A percentile compares a stretch with the other conserved stretches of the same genome.
phyloP scores from a whole-genome alignment of 116 monocot genomes.

The Dioscorea cayenensis region DNA sequence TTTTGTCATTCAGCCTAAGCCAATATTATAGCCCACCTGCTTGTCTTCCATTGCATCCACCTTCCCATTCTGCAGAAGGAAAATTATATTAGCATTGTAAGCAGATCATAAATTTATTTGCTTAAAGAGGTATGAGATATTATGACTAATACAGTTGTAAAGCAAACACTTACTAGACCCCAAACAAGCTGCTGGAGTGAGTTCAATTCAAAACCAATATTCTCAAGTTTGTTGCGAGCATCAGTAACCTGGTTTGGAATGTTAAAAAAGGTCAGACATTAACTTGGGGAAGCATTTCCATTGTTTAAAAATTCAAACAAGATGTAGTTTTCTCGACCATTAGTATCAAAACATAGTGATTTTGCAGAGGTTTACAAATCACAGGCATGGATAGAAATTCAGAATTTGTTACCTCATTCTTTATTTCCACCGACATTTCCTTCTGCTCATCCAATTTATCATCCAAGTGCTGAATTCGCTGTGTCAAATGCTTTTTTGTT shows the following conservation, averaged over 20 bases:
- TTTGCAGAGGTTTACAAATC: not conserved
- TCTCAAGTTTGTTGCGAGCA: conserved; percentile 61
- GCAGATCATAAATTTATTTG: not conserved
- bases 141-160: not conserved
- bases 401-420: conserved; percentile 36
- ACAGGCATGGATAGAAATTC: not conserved
- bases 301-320: not conserved
- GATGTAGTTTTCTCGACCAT: not conserved
- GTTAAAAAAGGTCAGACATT: not conserved
- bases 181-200: conserved; percentile 56
- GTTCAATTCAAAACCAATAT: conserved; percentile 58
- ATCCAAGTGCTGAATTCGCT: conserved; percentile 60
- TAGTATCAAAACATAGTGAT: not conserved
- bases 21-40: conserved; percentile 42
- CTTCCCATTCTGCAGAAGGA: conserved; percentile 53
- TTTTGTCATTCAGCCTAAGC: not conserved
- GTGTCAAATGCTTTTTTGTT: conserved; percentile 60
- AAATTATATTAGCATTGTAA: conserved; percentile 8
- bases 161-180: conserved; percentile 52
- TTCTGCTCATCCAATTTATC: conserved; percentile 76
- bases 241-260: conserved; percentile 50
- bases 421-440: conserved; percentile 42
- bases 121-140: not conserved
- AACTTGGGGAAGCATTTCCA: not conserved
- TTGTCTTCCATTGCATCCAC: conserved; percentile 80